Base-by-base conservation (phyloP, 164 flowering plant species). In the grape (Vitis vinifera) region DNA sequence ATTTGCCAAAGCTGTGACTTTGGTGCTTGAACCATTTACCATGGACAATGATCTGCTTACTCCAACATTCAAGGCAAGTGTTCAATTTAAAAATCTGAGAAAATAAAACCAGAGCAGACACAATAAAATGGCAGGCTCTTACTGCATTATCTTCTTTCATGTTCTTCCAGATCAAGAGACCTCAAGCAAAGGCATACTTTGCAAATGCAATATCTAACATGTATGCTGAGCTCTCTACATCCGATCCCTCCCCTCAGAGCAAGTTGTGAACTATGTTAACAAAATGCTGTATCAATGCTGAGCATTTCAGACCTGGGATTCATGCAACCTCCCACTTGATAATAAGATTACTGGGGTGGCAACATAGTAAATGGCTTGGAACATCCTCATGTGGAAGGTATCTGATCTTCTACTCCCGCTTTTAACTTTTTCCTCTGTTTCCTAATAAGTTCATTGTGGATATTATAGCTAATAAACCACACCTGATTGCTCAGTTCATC, bases 11-110 rank as follows among this genome's bases (percentile, higher is more conserved):
- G 86, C 95, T 15, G 88, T 94, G 59, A 87, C 92, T 3, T 78
- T 92, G 76, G 93, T 91, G 60, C 83, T 59, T 3, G 99, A 94
- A 67, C 97, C 97, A 5, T 92, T 94, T 76, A 86, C 89, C 4
- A 3, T 89, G 80, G 99, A 94, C 77, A 92, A 91, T 71, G 97
- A 92, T 52, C 85, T 94, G 51, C 91, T 92, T 48, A 94, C 99
- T 68, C 99, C 99, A 31, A 94, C 99, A 60, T 81, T 91, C 65
- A 94, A 94, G 94, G 99, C 68, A 75, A 79, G 83, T 69, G 3
- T 62, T 47, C 29, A 29, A 30, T 59, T 31, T 51, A 14, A 50
- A 56, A 55, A 17, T 12, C 16, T 13, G 29, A 11, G 44, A 62
- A 27, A 11, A n/a, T 47, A 29, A 11, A 37, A 37, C 44, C 44